phyloP scores from a whole-genome alignment of 2,329 filamentous ascomycete species.

The Cercospora citrullina region DNA sequence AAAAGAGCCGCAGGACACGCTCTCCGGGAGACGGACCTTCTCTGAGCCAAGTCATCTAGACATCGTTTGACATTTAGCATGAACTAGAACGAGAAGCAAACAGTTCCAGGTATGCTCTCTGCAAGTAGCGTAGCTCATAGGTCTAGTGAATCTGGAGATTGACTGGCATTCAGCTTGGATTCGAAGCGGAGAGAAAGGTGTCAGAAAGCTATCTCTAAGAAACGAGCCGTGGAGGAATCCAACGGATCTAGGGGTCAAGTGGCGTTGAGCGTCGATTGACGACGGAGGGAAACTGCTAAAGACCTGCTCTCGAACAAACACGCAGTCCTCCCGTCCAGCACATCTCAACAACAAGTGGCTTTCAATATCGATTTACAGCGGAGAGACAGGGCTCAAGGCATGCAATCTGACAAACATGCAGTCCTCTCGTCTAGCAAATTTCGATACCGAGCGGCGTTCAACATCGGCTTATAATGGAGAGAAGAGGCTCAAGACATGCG shows the following conservation, averaged over 20 bases:
- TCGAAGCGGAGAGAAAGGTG: neutral
- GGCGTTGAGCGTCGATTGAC: neutral
- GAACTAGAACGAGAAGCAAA: neutral
- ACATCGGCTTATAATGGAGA: neutral
- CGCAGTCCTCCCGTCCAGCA: neutral
- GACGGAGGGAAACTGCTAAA: neutral
- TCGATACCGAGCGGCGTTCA: neutral
- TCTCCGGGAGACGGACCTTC: neutral
- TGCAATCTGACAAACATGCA: neutral
- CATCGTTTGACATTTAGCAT: neutral
- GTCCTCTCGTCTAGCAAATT: neutral
- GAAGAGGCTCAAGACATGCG: neutral
- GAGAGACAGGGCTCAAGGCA: neutral
- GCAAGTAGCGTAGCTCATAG: neutral
- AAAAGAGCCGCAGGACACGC: neutral
- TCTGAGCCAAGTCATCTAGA: neutral
- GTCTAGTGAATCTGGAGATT: neutral
- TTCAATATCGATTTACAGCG: neutral
- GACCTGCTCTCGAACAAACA: neutral
- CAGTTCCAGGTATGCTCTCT: neutral
- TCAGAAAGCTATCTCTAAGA: neutral
- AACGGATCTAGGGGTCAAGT: neutral
- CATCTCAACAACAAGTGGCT: neutral
- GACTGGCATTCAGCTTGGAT: neutral
- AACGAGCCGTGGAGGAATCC: neutral